phyloP scores from a whole-genome alignment of 2,329 filamentous ascomycete genomes.

The Colletotrichum liaoningense region DNA sequence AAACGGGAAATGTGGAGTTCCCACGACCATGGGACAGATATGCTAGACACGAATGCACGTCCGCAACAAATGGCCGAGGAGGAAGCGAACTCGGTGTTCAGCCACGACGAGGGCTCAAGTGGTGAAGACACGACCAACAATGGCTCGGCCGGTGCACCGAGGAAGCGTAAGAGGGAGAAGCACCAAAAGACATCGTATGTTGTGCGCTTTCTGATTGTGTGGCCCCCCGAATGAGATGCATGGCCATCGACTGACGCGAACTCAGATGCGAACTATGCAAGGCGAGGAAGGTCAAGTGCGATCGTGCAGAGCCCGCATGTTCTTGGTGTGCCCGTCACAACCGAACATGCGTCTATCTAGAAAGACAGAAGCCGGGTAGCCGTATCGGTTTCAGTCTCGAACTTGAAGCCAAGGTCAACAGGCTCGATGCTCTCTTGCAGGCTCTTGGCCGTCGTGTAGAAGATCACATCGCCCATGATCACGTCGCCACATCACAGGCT shows the following conservation, averaged over 20 bases:
- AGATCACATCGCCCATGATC: conserved; percentile 53
- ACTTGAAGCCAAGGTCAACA: conserved; percentile 66
- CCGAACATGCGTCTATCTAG: conserved; percentile 75
- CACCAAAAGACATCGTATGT: conserved; percentile 57
- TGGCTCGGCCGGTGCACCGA: conserved; percentile 40
- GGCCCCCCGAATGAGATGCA: neutral
- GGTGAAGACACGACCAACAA: conserved; percentile 48
- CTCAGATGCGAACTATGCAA: conserved; percentile 57
- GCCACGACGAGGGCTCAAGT: conserved; percentile 51
- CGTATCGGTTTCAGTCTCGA: conserved; percentile 72
- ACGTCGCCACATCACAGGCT: conserved; percentile 38
- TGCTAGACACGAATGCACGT: conserved; percentile 40
- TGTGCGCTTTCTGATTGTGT: conserved; percentile 1
- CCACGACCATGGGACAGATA: conserved; percentile 40
- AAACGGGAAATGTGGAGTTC: conserved; percentile 44
- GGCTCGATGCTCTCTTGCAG: conserved; percentile 59
- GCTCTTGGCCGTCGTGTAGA: conserved; percentile 55
- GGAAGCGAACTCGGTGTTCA: conserved; percentile 49
- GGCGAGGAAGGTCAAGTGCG: conserved; percentile 59
- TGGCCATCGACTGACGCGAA: neutral
- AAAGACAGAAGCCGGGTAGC: conserved; percentile 76
- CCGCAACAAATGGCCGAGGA: conserved; percentile 48
- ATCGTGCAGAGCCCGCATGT: conserved; percentile 70
- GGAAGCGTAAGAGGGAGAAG: conserved; percentile 53
- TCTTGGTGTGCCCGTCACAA: conserved; percentile 78